Conservation (phyloP, 2,329 filamentous ascomycete genomes). For the Epichloe aotearoae region DNA sequence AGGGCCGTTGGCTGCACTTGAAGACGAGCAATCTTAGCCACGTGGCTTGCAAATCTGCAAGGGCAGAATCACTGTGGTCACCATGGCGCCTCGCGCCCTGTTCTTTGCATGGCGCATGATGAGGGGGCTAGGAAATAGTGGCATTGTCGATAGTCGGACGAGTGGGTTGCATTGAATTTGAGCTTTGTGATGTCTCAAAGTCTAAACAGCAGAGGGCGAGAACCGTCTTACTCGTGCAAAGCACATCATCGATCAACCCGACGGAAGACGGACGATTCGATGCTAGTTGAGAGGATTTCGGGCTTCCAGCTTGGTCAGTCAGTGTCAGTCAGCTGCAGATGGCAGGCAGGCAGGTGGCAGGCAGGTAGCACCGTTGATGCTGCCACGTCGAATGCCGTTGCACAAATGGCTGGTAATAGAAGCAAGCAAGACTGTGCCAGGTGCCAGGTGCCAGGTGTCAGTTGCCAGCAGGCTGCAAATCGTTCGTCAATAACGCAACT, state of each 20-base stretch:
- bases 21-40: not conserved
- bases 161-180: not conserved
- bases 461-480: not conserved
- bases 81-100: no score
- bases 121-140: not conserved
- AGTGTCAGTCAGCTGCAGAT: not conserved
- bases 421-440: no score
- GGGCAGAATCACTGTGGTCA: no score
- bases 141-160: not conserved
- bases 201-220: not conserved
- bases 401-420: not conserved
- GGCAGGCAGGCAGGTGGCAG: not conserved
- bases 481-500: not conserved
- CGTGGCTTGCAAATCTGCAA: no score
- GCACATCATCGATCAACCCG: not conserved
- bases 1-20: not conserved
- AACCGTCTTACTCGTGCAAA: constrained; percentile 2
- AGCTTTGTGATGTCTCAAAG: not conserved
- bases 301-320: not conserved
- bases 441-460: not conserved
- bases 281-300: not conserved
- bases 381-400: not conserved
- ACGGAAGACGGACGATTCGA: not conserved
- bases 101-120: no score
- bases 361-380: not conserved